Conservation (phyloP, 495 filamentous ascomycete species). For the Aspergillus funiculosus region DNA sequence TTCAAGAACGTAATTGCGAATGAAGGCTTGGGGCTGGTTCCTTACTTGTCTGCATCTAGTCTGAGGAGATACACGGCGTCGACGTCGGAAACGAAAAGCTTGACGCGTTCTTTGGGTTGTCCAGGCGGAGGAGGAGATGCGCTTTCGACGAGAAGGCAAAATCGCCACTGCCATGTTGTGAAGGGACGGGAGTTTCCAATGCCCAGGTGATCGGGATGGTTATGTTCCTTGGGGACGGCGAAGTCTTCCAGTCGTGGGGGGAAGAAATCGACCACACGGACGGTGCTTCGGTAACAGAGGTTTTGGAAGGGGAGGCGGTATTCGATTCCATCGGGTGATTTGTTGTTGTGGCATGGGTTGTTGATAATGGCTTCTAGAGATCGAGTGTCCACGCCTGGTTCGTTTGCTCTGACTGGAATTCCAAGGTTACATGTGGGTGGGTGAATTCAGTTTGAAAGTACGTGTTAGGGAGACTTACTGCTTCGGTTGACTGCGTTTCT, state of each 20-base stretch:
- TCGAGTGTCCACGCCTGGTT: conserved; percentile 24
- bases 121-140: conserved; percentile 29
- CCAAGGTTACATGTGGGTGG: conserved; percentile 3
- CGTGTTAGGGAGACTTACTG: conserved; percentile 32
- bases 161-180: conserved; percentile 69
- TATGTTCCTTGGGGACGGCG: conserved; percentile 40
- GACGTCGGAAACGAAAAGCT: conserved; percentile 58
- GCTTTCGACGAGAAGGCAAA: conserved; percentile 67
- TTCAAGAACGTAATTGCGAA: too few species aligned
- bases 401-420: conserved; percentile 29
- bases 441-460: neutral
- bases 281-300: conserved; percentile 58
- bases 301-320: conserved; percentile 65
- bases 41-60: conserved; percentile 64
- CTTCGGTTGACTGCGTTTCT: conserved; percentile 37
- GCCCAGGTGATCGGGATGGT: neutral
- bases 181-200: conserved; percentile 15
- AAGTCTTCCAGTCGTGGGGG: conserved; percentile 72
- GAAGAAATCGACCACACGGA: conserved; percentile 76
- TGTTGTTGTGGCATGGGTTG: conserved; percentile 37
- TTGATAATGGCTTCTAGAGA: conserved; percentile 41
- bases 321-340: conserved; percentile 35
- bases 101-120: conserved; percentile 43
- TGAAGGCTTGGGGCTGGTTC: too few species aligned
- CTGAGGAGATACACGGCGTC: conserved; percentile 61